A percentile compares a stretch with the other conserved stretches of the same genome.
Evolutionary conservation across 768 basidiomycete genomes (phyloP).

Genomic region (Mycena galopus): DNA sequence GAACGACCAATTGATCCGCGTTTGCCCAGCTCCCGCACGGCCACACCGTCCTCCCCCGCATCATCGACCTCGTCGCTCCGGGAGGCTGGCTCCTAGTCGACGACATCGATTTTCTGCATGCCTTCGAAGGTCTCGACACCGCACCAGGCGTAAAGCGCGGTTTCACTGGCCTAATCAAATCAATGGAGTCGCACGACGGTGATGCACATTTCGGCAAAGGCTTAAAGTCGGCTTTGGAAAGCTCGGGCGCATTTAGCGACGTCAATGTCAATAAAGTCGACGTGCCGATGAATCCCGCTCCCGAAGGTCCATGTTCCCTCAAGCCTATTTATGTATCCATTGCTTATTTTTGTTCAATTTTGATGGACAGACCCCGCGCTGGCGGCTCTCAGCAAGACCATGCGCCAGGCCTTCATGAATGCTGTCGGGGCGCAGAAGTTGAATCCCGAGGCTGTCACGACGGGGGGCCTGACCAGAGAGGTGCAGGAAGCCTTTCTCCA

Average conservation of each 20-base stretch:
- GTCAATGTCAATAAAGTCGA: constrained; percentile 9
- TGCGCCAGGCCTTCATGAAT: constrained; percentile 10
- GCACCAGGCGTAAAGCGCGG: constrained; percentile 15
- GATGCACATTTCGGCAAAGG: constrained; percentile 24
- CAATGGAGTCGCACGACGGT: constrained; percentile 20
- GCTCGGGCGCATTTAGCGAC: constrained; percentile 14
- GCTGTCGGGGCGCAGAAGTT: constrained; percentile 23
- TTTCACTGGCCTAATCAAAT: constrained; percentile 16
- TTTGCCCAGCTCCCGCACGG: constrained; percentile 33
- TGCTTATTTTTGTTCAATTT: too few relatives aligned
- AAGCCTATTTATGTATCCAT: too few relatives aligned
- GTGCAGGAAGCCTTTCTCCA: constrained; percentile 19
- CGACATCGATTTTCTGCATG: constrained; percentile 31
- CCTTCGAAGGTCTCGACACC: constrained; percentile 23
- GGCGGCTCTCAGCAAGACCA: constrained; percentile 11
- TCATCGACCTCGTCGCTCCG: constrained; percentile 28
- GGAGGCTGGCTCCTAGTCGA: constrained; percentile 42
- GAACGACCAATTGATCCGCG: background rate
- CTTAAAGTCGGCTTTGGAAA: constrained; percentile 2
- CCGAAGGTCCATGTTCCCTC: background rate
- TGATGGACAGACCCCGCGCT: constrained; percentile 9
- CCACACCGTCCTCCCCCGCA: constrained; percentile 33
- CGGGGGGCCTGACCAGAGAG: constrained; percentile 1
- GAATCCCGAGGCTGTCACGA: constrained; percentile 17
- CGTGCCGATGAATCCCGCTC: background rate